Percentiles rank a stretch among this genome's conserved stretches.
phyloP scores from a whole-genome alignment of 1,284 basidiomycete genomes.

The Ustilago crameri region DNA sequence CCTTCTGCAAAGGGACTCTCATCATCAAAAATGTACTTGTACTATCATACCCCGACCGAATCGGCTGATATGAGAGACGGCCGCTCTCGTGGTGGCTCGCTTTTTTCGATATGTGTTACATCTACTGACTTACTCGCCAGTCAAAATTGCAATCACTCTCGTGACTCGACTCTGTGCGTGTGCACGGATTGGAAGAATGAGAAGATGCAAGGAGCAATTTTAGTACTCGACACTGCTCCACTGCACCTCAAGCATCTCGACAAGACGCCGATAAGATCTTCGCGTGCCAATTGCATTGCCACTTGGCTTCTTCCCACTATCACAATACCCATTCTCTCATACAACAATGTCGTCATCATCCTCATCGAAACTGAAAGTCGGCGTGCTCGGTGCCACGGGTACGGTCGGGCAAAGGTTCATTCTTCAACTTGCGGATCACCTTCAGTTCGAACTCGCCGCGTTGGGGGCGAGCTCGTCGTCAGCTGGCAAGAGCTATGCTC shows the following conservation, averaged over 20 bases:
- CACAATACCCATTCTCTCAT: not conserved
- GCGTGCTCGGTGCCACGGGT: slow-evolving; percentile 93
- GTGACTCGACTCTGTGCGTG: slow-evolving; percentile 5
- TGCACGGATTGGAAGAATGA: slow-evolving; percentile 12
- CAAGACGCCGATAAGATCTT: slow-evolving; percentile 8
- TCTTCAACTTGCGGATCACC: slow-evolving; percentile 85
- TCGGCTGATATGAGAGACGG: no score
- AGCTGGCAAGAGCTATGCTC: slow-evolving; percentile 83
- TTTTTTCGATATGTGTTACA: no score
- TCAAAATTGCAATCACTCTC: no score
- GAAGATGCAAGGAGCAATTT: not conserved
- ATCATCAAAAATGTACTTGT: no score
- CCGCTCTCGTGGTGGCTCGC: no score
- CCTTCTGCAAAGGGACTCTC: no score
- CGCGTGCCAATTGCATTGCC: not conserved
- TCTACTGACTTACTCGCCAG: no score
- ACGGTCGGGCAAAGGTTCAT: slow-evolving; percentile 76
- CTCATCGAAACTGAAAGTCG: slow-evolving; percentile 77
- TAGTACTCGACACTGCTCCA: slow-evolving; percentile 6
- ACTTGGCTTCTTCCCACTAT: not conserved
- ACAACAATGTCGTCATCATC: slow-evolving; percentile 16
- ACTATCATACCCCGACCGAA: no score
- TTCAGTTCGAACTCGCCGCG: slow-evolving; percentile 87
- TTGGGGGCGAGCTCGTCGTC: slow-evolving; percentile 91
- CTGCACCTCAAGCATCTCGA: not conserved